Conservation (phyloP, 2,329 filamentous ascomycete species). For the Curvularia sp. region DNA sequence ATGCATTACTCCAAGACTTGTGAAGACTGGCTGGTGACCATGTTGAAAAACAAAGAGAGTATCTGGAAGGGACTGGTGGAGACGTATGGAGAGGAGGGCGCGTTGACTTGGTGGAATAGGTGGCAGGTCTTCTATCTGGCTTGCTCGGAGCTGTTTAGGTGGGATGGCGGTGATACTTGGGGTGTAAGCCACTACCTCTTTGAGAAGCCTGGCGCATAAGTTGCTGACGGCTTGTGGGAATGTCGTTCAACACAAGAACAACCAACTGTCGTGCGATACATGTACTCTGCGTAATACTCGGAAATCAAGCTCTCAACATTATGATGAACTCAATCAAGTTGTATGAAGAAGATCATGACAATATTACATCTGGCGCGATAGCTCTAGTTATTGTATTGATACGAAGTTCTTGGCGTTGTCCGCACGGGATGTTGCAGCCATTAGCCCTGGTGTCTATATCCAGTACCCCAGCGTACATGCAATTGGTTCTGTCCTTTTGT, state of each 20-base stretch:
- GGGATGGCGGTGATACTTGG: slow-evolving; percentile 71
- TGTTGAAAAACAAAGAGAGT: slow-evolving; percentile 64
- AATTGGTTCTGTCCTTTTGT: background rate
- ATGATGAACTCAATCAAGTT: background rate
- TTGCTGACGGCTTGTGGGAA: background rate
- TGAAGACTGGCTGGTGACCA: slow-evolving; percentile 71
- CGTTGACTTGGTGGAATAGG: slow-evolving; percentile 69
- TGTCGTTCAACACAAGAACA: background rate
- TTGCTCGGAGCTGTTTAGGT: slow-evolving; percentile 73
- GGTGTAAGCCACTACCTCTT: slow-evolving; percentile 73
- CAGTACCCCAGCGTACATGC: background rate
- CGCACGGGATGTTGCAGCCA: background rate
- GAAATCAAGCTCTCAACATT: background rate
- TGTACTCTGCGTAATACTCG: background rate
- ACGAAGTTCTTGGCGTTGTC: slow-evolving; percentile 8
- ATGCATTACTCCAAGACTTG: slow-evolving; percentile 73
- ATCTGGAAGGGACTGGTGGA: slow-evolving; percentile 70
- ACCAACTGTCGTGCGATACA: background rate
- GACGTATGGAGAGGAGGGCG: slow-evolving; percentile 69
- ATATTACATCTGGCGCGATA: background rate
- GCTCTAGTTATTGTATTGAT: slow-evolving; percentile 2
- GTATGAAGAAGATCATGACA: background rate
- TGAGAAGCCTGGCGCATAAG: slow-evolving; percentile 58
- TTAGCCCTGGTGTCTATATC: background rate
- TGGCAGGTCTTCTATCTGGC: slow-evolving; percentile 79